Percentiles rank a stretch among this genome's conserved stretches.
These are phyloP conservation scores for Oryza meridionalis DNA, from an alignment of 176 grass and related monocot species.

Conservation along the genomic window DNA sequence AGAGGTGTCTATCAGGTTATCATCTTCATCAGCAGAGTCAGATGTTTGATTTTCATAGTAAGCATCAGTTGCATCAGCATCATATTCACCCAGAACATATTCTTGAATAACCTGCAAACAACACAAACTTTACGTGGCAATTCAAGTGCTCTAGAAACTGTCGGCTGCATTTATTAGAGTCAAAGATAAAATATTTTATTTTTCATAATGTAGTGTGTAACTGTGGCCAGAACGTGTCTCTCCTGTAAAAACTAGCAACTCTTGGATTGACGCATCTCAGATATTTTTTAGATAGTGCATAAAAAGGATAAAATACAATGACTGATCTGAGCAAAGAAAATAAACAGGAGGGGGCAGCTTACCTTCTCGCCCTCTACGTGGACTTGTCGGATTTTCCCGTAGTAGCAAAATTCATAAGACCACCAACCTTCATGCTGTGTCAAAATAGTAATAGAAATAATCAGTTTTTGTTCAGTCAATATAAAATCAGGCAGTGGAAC, in stretches of 20 bases:
- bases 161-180: not conserved
- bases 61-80: slow-evolving; percentile 64
- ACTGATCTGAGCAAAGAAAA: not conserved
- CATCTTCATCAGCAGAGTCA: slow-evolving; percentile 50
- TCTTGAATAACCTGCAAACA: slow-evolving; percentile 76
- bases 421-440: slow-evolving; percentile 86
- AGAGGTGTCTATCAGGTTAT: slow-evolving; percentile 66
- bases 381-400: slow-evolving; percentile 74
- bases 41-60: slow-evolving; percentile 73
- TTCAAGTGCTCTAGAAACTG: slow-evolving; percentile 14
- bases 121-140: not conserved
- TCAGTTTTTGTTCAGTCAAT: slow-evolving; percentile 5
- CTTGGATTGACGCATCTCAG: not conserved
- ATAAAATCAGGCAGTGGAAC: slow-evolving; percentile 1
- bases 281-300: not conserved
- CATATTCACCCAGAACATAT: slow-evolving; percentile 88
- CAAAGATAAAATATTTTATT: not conserved
- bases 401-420: slow-evolving; percentile 95
- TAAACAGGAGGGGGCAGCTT: not conserved
- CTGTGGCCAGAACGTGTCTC: slow-evolving; percentile 2
- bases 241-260: slow-evolving; percentile 33
- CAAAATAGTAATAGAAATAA: slow-evolving; percentile 3
- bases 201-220: not conserved
- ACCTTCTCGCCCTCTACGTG: slow-evolving; percentile 82
- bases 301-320: slow-evolving; percentile 33